Evolutionary conservation across 805 yeast genomes (phyloP).

Genomic region (Tetrapisispora iriomotensis): DNA sequence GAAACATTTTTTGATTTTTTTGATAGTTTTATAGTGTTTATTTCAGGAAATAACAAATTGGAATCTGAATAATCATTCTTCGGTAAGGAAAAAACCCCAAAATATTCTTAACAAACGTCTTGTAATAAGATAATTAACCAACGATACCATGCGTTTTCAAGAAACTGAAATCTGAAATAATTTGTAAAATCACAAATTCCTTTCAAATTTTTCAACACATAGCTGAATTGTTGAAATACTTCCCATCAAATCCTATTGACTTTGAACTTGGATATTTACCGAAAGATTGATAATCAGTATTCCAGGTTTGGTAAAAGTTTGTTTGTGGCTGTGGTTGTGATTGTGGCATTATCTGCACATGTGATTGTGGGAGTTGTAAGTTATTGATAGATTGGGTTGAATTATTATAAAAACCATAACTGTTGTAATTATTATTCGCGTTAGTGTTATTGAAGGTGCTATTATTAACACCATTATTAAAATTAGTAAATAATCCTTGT

Average conservation of each 20-base stretch:
- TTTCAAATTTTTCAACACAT: no score
- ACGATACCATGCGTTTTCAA: no score
- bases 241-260: not conserved
- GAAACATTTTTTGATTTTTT: not conserved
- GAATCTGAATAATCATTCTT: no score
- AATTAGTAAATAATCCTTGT: not conserved
- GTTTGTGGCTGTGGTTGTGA: no score
- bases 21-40: not conserved
- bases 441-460: no score
- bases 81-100: no score
- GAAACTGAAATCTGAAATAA: no score
- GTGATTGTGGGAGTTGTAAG: not conserved
- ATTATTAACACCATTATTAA: not conserved
- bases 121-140: no score
- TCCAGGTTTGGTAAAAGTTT: not conserved
- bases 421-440: not conserved
- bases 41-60: not conserved
- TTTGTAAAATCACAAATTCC: no score
- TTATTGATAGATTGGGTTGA: not conserved
- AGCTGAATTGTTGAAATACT: not conserved
- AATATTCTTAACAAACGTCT: no score
- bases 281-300: not conserved
- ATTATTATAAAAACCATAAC: not conserved
- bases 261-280: not conserved
- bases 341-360: no score